Percentiles rank a stretch among this genome's conserved stretches.
Conservation (phyloP, 768 basidiomycete genomes). For the Phylloporus rhodoxanthus region DNA sequence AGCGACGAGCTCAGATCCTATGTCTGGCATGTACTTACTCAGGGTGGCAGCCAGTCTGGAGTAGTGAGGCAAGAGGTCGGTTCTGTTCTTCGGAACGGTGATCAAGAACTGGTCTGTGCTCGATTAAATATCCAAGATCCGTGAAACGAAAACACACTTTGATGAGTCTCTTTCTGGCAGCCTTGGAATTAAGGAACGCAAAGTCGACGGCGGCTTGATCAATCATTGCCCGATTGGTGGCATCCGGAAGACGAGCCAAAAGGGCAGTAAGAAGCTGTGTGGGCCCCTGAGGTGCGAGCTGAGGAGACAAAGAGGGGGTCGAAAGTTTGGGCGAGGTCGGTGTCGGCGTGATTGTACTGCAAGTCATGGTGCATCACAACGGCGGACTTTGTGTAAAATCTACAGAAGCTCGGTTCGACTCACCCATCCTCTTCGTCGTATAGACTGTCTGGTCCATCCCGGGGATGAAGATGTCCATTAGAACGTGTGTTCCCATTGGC, state of each 20-base stretch:
- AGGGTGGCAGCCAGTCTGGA: slow-evolving; percentile 84
- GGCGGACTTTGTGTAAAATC: slow-evolving; percentile 22
- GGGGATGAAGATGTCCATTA: slow-evolving; percentile 18
- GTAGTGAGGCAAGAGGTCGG: slow-evolving; percentile 90
- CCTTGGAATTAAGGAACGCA: slow-evolving; percentile 94
- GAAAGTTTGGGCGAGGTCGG: slow-evolving; percentile 61
- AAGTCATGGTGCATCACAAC: slow-evolving; percentile 34
- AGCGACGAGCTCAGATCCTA: slow-evolving; percentile 76
- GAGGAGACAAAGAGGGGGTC: slow-evolving; percentile 58
- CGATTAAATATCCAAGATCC: slow-evolving; percentile 6
- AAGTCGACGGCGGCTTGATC: slow-evolving; percentile 96
- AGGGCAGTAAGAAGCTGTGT: slow-evolving; percentile 89
- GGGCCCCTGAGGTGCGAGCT: slow-evolving; percentile 80
- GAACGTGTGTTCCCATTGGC: slow-evolving; percentile 27
- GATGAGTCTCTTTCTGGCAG: slow-evolving; percentile 84
- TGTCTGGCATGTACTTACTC: slow-evolving; percentile 88
- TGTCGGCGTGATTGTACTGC: slow-evolving; percentile 52
- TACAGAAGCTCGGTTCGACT: slow-evolving; percentile 1
- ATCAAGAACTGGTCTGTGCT: slow-evolving; percentile 56
- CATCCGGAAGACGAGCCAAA: slow-evolving; percentile 86
- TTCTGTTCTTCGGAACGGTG: slow-evolving; percentile 81
- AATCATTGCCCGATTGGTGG: slow-evolving; percentile 83
- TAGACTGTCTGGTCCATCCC: slow-evolving; percentile 12
- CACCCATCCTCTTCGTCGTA: slow-evolving; percentile 30
- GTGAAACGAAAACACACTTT: slow-evolving; percentile 47